Evolutionary conservation across 2,329 filamentous ascomycete genomes (phyloP).

Genomic region (Pseudocercospora pini-densiflorae): DNA sequence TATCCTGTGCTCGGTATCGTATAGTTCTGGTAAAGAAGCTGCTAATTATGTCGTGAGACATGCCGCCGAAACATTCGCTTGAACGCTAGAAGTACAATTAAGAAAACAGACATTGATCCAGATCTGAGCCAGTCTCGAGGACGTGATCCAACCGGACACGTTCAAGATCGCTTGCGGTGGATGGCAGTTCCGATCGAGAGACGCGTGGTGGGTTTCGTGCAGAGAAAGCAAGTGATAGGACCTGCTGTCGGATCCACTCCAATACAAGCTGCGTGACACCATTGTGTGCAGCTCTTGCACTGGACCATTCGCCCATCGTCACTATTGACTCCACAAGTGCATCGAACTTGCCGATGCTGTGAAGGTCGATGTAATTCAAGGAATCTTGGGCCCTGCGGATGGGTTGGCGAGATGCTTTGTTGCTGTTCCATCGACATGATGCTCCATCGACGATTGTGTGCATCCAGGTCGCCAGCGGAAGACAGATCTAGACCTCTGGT

Average conservation of each 20-base stretch:
- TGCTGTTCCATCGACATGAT: conserved; percentile 51
- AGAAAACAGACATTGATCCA: background rate
- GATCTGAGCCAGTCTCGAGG: background rate
- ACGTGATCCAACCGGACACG: no score
- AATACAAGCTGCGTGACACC: conserved; percentile 64
- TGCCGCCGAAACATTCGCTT: conserved; percentile 16
- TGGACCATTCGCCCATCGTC: conserved; percentile 64
- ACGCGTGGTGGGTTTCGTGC: conserved; percentile 39
- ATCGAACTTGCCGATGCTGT: conserved; percentile 50
- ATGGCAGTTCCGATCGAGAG: conserved; percentile 8
- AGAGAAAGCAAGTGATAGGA: conserved; percentile 56
- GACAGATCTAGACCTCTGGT: conserved; percentile 20
- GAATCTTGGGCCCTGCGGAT: conserved; percentile 16
- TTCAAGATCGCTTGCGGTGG: conserved; percentile 13
- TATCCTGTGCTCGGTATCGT: conserved; percentile 7
- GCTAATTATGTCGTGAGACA: conserved; percentile 16
- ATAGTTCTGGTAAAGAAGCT: conserved; percentile 10
- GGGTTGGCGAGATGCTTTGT: conserved; percentile 40
- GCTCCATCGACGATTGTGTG: conserved; percentile 52
- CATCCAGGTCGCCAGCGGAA: conserved; percentile 41
- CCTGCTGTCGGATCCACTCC: conserved; percentile 55
- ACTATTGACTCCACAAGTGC: conserved; percentile 60
- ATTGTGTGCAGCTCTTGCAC: conserved; percentile 67
- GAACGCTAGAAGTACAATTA: conserved; percentile 21
- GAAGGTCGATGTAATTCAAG: conserved; percentile 41